phyloP scores from a whole-genome alignment of 345 rosid genomes.

The Lumnitzera racemosa region DNA sequence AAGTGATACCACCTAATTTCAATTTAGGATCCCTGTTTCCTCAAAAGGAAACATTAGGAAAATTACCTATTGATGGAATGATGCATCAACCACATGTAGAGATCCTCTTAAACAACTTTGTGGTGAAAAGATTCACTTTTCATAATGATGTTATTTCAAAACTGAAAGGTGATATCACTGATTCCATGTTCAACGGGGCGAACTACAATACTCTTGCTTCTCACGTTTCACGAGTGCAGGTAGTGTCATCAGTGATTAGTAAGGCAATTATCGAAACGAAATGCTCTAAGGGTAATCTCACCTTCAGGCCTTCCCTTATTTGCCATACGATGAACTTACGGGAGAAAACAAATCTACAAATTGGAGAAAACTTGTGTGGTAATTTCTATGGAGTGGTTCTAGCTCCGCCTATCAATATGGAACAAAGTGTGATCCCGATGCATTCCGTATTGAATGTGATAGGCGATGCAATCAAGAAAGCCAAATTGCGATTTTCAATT shows the following conservation, averaged over 20 bases:
- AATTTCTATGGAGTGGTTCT: no score
- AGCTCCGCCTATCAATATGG: neutral
- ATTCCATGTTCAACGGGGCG: neutral
- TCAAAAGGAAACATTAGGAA: neutral
- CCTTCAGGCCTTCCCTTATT: constrained; percentile 8
- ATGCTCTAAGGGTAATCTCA: no score
- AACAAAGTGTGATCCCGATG: neutral
- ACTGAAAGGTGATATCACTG: constrained; percentile 7
- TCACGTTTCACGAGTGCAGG: constrained; percentile 13
- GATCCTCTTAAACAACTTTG: neutral
- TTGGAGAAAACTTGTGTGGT: no score
- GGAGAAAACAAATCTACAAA: no score
- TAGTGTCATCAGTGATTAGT: constrained; percentile 14
- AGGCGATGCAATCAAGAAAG: constrained; percentile 7
- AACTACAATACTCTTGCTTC: neutral
- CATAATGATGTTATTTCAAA: constrained; percentile 4
- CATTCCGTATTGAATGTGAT: constrained; percentile 12
- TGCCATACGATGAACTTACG: neutral
- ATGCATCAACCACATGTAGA: neutral
- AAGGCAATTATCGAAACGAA: neutral
- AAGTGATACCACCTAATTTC: neutral
- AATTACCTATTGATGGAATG: no score
- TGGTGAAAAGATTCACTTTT: constrained; percentile 14
- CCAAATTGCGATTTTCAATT: neutral
- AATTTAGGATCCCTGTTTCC: constrained; percentile 12